Evolutionary conservation across 177 flowering plant species (phyloP), one percentile per base, ranked within the genome.

Genomic region (Vitis hybrid): DNA sequence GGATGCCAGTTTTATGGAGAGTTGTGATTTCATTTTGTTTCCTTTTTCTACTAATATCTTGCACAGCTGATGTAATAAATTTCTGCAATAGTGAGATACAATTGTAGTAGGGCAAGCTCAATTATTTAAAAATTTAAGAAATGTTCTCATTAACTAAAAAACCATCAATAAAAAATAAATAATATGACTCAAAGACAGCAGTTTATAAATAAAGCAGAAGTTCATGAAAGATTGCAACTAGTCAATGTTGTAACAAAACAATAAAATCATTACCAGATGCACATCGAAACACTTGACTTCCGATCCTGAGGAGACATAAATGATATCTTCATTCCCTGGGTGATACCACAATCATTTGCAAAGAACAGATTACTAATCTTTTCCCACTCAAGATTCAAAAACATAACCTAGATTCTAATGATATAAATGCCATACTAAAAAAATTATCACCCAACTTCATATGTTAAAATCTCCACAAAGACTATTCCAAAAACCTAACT

Each of bases 221-320:
- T 7, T 40, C 46, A 40, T 40, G 5, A 40, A 40, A 40, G 46
- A 40, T 40, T 40, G 7, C 6, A 40, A 40, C 46, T 40, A 14
- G 4, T 27, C 1, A 2, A 16, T 52, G 10, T 52, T n/a, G 18
- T 11, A 18, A 66, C 4, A 30, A 7, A 15, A 12, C 64, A 18
- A n/a, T 64, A 46, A 52, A 56, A 58, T 52, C n/a, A 70, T 78
- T 86, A 92, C 99, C 98, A 84, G 63, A 78, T 80, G 89, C 52
- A 93, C 82, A 80, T 95, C 99, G 77, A 89, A 88, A 75, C 83
- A 77, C 81, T 86, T 90, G 67, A 93, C 83, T 83, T 87, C 90
- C 59, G 83, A 78, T 79, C 88, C 97, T 2, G 82, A 70, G 9
- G 97, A 86, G 66, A 85, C 87, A 74, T 85, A 93, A 4, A 95